Base-by-base conservation (phyloP, 345 rosid genomes). In the Eucalyptus cloeziana region DNA sequence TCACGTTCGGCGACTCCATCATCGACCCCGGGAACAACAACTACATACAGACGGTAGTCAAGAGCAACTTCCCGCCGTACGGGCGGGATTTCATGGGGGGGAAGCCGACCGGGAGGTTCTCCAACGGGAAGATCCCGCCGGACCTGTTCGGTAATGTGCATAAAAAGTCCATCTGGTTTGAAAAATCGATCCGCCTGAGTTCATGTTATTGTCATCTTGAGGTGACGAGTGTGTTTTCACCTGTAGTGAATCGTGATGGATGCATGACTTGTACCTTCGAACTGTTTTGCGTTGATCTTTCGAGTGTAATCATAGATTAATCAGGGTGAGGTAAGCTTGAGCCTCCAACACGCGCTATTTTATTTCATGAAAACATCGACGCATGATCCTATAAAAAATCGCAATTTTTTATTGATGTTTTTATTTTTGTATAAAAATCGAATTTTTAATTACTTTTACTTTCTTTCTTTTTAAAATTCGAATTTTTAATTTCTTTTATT, bases 21-120 rank as follows among this genome's bases (percentile, higher is more conserved):
- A 89, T 92, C 40, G 97, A 95, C 91, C 91, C 97, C 3, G 97
- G 96, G 79, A 95, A 95, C 90, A 95, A 95, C 89, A 92, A 95
- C 88, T 6, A 89, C 44, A 51, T 95, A 31, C 33, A 56, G 11
- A 94, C 96, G 3, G 4, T 92, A 25, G 87, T 86, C 58, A 95
- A 91, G 92, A 87, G 92, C 92, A 88, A 95, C 85, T 94, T 94
- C 83, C 92, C 71, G 3, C 97, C 96, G 2, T 94, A 95, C 81
- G 97, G 96, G 86, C 92, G 93, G 89, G 92, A 91, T 89, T 94
- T 95, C 88, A 69, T 30, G 49, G 90, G 92, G 37, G 90, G 90
- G 91, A 69, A 79, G 49, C 93, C 97, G 25, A 93, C 95, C 5
- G 97, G 97, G 40, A 92, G 97, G 88, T 95, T 92, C 88, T 87